Conservation (phyloP, 805 yeast genomes). For the Kluyveromyces lactis region DNA sequence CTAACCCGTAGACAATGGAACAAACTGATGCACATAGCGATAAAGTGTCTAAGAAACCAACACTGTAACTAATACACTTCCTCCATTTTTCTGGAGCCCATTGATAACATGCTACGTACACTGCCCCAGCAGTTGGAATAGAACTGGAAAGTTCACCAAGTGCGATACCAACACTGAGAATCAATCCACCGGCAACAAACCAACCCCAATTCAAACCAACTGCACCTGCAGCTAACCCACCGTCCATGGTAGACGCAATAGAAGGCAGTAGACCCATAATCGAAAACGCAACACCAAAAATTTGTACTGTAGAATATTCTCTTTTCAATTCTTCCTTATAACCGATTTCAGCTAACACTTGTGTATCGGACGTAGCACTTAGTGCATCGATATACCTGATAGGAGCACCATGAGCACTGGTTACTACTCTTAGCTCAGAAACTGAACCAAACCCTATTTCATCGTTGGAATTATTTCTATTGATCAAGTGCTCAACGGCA, state of each 20-base stretch:
- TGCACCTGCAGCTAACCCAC: slow-evolving; percentile 42
- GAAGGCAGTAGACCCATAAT: slow-evolving; percentile 62
- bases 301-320: slow-evolving; percentile 49
- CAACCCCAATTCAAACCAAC: slow-evolving; percentile 60
- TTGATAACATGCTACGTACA: slow-evolving; percentile 53
- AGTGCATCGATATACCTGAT: slow-evolving; percentile 13
- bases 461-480: slow-evolving; percentile 1
- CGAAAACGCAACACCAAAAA: slow-evolving; percentile 59
- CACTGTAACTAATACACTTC: slow-evolving; percentile 45
- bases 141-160: slow-evolving; percentile 57
- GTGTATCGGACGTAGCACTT: slow-evolving; percentile 14
- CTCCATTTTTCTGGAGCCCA: slow-evolving; percentile 46
- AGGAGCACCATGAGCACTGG: slow-evolving; percentile 14
- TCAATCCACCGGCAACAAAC: slow-evolving; percentile 47
- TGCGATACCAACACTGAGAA: slow-evolving; percentile 44
- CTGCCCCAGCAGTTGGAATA: slow-evolving; percentile 64
- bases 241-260: slow-evolving; percentile 37
- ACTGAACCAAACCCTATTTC: slow-evolving; percentile 8
- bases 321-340: slow-evolving; percentile 60
- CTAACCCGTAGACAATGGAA: slow-evolving; percentile 58
- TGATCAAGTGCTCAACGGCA: background rate
- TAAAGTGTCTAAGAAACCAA: slow-evolving; percentile 59
- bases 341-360: slow-evolving; percentile 36
- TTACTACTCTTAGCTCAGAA: slow-evolving; percentile 9
- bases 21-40: slow-evolving; percentile 57